Evolutionary conservation across 1,139 yeast genomes (phyloP).

Genomic region (Saccharomyces hybrid): DNA sequence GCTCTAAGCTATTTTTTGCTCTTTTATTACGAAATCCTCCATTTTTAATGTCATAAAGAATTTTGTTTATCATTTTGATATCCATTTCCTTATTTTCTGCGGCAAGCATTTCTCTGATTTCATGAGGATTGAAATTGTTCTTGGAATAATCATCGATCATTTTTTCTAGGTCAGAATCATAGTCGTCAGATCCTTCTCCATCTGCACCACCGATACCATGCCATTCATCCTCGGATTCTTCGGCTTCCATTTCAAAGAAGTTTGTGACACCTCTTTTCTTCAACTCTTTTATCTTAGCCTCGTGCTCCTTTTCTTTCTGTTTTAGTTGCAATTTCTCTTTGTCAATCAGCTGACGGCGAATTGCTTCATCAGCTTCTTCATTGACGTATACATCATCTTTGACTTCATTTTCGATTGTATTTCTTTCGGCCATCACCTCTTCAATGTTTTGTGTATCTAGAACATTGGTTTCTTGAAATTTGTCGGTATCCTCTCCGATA

Average conservation of each 20-base stretch:
- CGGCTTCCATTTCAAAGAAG: constrained; percentile 59
- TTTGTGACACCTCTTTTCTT: constrained; percentile 30
- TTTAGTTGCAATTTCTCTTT: constrained; percentile 15
- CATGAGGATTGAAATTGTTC: constrained; percentile 52
- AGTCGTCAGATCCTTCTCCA: constrained; percentile 59
- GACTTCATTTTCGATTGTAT: constrained; percentile 8
- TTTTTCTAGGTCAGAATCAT: constrained; percentile 69
- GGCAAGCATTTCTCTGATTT: constrained; percentile 53
- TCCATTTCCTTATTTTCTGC: constrained; percentile 67
- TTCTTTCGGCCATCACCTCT: not conserved
- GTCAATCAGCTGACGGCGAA: constrained; percentile 4
- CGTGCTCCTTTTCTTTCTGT: constrained; percentile 36
- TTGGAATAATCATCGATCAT: constrained; percentile 72
- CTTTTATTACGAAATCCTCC: constrained; percentile 66
- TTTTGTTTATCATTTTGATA: constrained; percentile 60
- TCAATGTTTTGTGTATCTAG: not conserved
- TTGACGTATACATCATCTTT: constrained; percentile 8
- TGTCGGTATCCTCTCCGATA: constrained; percentile 11
- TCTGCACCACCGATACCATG: constrained; percentile 81
- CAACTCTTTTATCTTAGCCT: constrained; percentile 33
- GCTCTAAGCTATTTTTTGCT: constrained; percentile 48
- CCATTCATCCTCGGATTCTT: constrained; percentile 96
- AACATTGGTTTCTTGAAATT: not conserved
- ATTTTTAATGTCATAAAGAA: constrained; percentile 73
- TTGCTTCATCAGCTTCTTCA: constrained; percentile 10